These are phyloP conservation scores for Monilinia fructicola DNA, from an alignment of 2,329 filamentous ascomycete genomes.

Conservation along the genomic window DNA sequence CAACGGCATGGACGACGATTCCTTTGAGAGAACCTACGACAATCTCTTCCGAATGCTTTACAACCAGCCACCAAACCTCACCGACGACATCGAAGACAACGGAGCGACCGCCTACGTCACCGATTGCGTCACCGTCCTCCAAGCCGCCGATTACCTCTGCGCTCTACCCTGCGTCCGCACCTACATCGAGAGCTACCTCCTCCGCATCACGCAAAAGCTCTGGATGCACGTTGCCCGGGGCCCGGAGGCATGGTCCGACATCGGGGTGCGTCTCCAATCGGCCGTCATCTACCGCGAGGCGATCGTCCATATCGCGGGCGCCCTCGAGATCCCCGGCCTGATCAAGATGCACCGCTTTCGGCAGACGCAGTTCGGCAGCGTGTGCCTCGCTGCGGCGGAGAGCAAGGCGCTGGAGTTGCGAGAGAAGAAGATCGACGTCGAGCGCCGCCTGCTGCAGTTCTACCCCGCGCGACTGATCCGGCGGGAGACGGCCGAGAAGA, in stretches of 20 bases:
- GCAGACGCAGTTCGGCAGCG: conserved; percentile 1
- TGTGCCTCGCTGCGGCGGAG: conserved; percentile 27
- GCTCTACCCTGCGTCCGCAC: conserved; percentile 29
- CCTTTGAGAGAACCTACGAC: conserved; percentile 34
- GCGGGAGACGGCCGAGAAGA: conserved; percentile 11
- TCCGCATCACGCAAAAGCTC: conserved; percentile 33
- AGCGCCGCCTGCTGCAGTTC: conserved; percentile 31
- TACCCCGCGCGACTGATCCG: conserved; percentile 34
- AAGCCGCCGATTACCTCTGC: conserved; percentile 30
- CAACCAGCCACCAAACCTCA: conserved; percentile 28
- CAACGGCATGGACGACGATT: conserved; percentile 25
- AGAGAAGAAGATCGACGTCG: conserved; percentile 32
- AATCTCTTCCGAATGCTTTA: conserved; percentile 37
- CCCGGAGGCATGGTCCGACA: conserved; percentile 34
- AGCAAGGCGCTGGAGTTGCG: conserved; percentile 32
- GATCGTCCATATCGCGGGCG: conserved; percentile 36
- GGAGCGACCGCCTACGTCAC: conserved; percentile 25
- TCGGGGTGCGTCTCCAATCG: conserved; percentile 34
- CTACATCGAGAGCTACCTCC: conserved; percentile 33
- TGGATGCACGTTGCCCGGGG: conserved; percentile 32
- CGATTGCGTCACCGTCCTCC: conserved; percentile 31
- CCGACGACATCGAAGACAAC: conserved; percentile 23
- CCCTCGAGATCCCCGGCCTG: conserved; percentile 27
- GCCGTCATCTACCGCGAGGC: conserved; percentile 38
- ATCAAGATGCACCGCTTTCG: conserved; percentile 27